phyloP scores from a whole-genome alignment of 1,139 yeast genomes.

The Wickerhamomyces sp. region DNA sequence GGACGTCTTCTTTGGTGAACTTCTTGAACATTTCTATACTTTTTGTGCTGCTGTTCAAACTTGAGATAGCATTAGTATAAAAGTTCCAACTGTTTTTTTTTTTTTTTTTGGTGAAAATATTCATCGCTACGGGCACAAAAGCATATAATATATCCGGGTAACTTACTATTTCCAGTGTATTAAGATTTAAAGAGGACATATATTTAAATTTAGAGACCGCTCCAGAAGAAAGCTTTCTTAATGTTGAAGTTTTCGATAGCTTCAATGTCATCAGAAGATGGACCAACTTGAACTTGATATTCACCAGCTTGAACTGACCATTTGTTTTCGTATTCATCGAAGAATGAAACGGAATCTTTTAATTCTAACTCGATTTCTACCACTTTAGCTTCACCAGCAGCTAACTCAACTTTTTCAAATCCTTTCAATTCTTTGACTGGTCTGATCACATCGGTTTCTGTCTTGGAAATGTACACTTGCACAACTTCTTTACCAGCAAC shows the following conservation, averaged over 20 bases:
- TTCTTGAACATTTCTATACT: constrained; percentile 20
- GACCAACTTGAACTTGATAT: constrained; percentile 46
- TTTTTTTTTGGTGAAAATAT: no score
- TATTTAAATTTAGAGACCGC: constrained; percentile 13
- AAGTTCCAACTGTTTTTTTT: no score
- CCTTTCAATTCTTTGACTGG: constrained; percentile 57
- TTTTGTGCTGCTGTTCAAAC: neutral
- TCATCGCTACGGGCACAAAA: neutral
- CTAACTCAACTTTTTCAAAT: constrained; percentile 43
- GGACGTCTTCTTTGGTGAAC: constrained; percentile 81
- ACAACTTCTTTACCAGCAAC: constrained; percentile 40
- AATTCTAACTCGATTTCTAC: constrained; percentile 35
- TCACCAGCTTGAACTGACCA: constrained; percentile 51
- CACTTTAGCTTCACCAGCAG: constrained; percentile 36
- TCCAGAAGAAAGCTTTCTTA: constrained; percentile 24
- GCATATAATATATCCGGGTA: constrained; percentile 1
- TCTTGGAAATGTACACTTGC: constrained; percentile 40
- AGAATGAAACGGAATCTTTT: constrained; percentile 52
- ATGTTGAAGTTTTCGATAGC: constrained; percentile 24
- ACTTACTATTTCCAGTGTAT: neutral
- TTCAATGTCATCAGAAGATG: constrained; percentile 29
- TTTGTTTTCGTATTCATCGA: constrained; percentile 42
- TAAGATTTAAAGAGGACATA: neutral
- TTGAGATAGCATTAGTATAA: no score
- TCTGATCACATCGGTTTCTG: constrained; percentile 38